Evolutionary conservation across 2,329 filamentous ascomycete species (phyloP).

Genomic region (Lachnellula cervina): DNA sequence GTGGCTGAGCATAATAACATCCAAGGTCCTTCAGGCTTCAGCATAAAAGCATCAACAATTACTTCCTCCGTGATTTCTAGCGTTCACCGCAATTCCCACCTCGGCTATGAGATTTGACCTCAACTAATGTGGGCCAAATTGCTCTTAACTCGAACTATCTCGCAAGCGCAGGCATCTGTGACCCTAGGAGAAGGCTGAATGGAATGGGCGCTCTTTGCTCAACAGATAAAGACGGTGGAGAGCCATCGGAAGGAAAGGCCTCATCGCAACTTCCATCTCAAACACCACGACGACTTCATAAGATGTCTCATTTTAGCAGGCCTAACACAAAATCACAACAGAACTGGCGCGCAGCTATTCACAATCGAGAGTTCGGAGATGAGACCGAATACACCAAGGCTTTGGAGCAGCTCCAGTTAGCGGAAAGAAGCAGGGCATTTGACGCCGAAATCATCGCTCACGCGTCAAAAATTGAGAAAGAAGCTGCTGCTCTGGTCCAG

Average conservation of each 20-base stretch:
- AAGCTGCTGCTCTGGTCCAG: constrained; percentile 25
- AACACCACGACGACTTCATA: constrained; percentile 21
- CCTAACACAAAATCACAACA: constrained; percentile 10
- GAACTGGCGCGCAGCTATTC: constrained; percentile 12
- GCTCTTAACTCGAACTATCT: not conserved
- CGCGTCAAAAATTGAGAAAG: constrained; percentile 25
- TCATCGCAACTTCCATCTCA: constrained; percentile 12
- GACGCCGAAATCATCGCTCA: constrained; percentile 23
- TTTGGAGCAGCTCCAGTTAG: constrained; percentile 17
- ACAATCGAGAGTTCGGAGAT: constrained; percentile 15
- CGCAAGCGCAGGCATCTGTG: constrained; percentile 11
- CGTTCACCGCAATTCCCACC: not conserved
- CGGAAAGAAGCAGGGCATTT: constrained; percentile 26
- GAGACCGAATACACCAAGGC: constrained; percentile 20
- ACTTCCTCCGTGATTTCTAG: not conserved
- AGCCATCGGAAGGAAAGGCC: constrained; percentile 20
- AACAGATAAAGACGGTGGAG: constrained; percentile 27
- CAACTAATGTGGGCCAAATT: not conserved
- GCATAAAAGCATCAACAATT: constrained; percentile 1
- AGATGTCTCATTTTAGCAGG: constrained; percentile 22
- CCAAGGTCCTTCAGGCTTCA: not conserved
- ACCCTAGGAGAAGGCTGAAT: constrained; percentile 13
- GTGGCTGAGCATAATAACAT: not conserved
- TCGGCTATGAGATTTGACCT: constrained; percentile 7
- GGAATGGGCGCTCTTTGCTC: constrained; percentile 29